Evolutionary conservation across 768 basidiomycete genomes (phyloP).

Genomic region (Phanerochaete carnosa): DNA sequence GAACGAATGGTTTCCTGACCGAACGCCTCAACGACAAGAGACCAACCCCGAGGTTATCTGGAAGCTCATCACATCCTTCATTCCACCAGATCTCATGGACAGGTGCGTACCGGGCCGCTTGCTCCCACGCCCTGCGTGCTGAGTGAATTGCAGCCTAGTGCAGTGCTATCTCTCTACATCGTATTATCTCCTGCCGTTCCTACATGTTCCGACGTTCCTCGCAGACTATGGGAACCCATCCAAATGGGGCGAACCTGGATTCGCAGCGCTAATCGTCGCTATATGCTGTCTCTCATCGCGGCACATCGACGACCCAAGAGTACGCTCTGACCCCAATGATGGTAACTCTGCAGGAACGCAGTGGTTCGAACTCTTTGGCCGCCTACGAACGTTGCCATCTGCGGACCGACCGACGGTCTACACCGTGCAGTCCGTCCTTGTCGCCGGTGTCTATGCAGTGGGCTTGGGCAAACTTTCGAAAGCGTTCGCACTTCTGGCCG

Average conservation of each 20-base stretch:
- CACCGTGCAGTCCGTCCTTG: conserved; percentile 86
- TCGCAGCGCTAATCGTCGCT: conserved; percentile 91
- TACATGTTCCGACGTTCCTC: conserved; percentile 88
- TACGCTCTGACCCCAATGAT: conserved; percentile 77
- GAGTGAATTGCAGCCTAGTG: conserved; percentile 49
- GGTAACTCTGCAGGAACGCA: conserved; percentile 86
- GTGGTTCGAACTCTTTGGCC: conserved; percentile 88
- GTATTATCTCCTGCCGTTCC: conserved; percentile 89
- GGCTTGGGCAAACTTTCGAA: conserved; percentile 87
- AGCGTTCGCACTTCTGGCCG: conserved; percentile 81
- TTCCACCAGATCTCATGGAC: conserved; percentile 91
- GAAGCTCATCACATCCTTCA: conserved; percentile 82
- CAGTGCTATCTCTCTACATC: conserved; percentile 88
- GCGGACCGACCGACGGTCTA: conserved; percentile 88
- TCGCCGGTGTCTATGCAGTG: conserved; percentile 91
- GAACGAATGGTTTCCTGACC: conserved; percentile 79
- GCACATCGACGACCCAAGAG: conserved; percentile 90
- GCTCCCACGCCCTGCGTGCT: conserved; percentile 14
- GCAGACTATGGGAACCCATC: conserved; percentile 89
- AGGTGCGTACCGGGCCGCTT: conserved; percentile 46
- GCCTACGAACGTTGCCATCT: conserved; percentile 83
- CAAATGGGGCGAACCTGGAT: conserved; percentile 96
- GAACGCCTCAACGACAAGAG: conserved; percentile 68
- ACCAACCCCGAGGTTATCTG: conserved; percentile 86
- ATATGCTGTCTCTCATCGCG: conserved; percentile 89